Evolutionary conservation across 305 asterid genomes (phyloP), one percentile per base, ranked within the genome.

Genomic region (Solanum hybrid): DNA sequence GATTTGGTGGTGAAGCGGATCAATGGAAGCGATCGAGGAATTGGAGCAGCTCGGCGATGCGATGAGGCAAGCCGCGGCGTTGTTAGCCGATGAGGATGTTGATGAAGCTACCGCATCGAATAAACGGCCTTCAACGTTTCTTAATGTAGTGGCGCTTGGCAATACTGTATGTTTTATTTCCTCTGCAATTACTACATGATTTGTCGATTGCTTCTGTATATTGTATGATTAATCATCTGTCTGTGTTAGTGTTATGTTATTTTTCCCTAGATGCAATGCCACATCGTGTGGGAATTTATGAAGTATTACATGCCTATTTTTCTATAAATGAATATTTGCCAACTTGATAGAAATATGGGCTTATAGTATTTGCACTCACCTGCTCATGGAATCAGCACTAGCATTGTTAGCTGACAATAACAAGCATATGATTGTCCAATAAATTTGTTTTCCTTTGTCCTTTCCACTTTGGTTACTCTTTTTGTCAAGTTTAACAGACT

Each of bases 1-100:
- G 71, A 82, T 82, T 82, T 82, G 72, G 26, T 42, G 71, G 73
- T 76, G 89, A 87, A 22, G 22, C 32, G 86, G 86, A 51, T 73
- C 87, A 24, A 89, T 89, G 91, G 91, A 89, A 85, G 91, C 88
- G 56, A 90, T 90, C 66, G 91, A 90, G 42, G 91, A 90, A 81
- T 82, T 90, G 89, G 32, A 81, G 38, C 88, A 90, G 91, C 91
- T 90, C 66, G 86, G 89, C 4, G 88, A 90, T n/a, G 72, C 89
- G 42, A 90, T 90, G 91, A 89, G 91, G 85, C 90, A 78, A 80
- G 91, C 89, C 22, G 88, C 88, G 10, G 87, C 91, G 10, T 27
- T 90, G 88, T 89, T 90, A 81, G 88, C 89, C 32, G 89, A 90
- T 17, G 90, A 90, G 66, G 91, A 89, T 56, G 29, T 36, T 4